Base-by-base conservation (phyloP, 257 asterid species). In the Petunia secreta region DNA sequence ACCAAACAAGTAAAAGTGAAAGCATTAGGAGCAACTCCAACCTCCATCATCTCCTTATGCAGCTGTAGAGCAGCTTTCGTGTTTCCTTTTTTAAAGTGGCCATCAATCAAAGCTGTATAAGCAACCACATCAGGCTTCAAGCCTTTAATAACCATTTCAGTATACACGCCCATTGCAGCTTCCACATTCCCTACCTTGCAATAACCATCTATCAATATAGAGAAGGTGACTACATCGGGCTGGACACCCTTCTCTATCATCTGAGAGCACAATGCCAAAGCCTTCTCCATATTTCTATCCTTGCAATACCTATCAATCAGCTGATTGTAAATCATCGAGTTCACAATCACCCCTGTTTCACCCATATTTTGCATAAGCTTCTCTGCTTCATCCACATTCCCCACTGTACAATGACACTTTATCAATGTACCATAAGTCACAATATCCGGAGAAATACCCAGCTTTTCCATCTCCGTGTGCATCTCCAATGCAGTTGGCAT, bases 101-200 rank as follows among this genome's bases (percentile, higher is more conserved):
- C 95, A 40, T 91, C 90, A 46, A 94, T 90, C 79, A 94, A 75
- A 58, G 91, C 74, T n/a, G 97, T 92, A 64, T 84, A 90, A 44
- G 89, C 89, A 58, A 91, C 88, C 77, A 92, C 94, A 78, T 92
- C 97, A 60, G 93, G 91, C 63, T 85, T 82, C 80, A 79, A 83
- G 14, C 91, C 95, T 81, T 94, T 94, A 52, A 89, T 89, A 16
- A 38, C 46, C 97, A 94, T 92, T 82, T 94, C 97, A 46, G 85
- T 75, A 85, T 84, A 87, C 67, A 94, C 86, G 59, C 97, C 94
- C 90, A 84, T 83, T 13, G 98, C 97, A 73, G 90, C 92, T 65
- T 86, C 91, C 79, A 90, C 79, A 48, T 89, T 54, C 59, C 98
- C 89, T 37, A 39, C 77, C 84, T 89, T 87, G 87, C 94, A 92